A percentile compares a stretch with the other conserved stretches of the same genome.
Evolutionary conservation across 345 rosid species (phyloP).

Genomic region (Clausena lansium): DNA sequence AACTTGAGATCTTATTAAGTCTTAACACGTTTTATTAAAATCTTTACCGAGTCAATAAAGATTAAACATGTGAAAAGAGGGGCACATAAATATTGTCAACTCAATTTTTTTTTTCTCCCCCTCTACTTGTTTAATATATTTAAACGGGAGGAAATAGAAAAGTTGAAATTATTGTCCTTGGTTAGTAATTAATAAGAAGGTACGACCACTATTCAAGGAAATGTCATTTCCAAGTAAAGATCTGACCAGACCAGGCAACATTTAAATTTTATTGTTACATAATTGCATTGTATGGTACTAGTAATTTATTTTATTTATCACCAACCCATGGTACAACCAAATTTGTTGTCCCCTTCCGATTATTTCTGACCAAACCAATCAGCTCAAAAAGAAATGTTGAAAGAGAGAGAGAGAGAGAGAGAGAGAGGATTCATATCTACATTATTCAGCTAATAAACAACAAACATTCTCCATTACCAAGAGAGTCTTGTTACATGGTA

Average conservation of each 20-base stretch:
- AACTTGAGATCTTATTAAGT: not conserved
- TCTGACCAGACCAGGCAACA: not conserved
- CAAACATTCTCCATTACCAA: too few relatives aligned
- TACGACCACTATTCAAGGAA: slow-evolving; percentile 3
- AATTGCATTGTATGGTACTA: not conserved
- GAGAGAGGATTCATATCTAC: too few relatives aligned
- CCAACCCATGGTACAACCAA: not conserved
- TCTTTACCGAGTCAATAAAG: not conserved
- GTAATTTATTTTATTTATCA: not conserved
- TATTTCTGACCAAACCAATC: not conserved
- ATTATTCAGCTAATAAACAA: not conserved
- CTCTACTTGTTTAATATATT: too few relatives aligned
- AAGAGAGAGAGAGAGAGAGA: not conserved
- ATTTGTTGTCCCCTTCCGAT: not conserved
- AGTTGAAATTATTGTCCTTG: not conserved
- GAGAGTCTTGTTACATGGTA: too few relatives aligned
- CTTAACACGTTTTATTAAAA: not conserved
- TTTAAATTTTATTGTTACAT: not conserved
- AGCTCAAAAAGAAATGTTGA: not conserved
- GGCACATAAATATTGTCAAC: too few relatives aligned
- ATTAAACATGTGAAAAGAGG: too few relatives aligned
- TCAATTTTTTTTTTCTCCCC: too few relatives aligned
- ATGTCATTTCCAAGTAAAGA: slow-evolving; percentile 10
- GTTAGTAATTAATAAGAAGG: not conserved
- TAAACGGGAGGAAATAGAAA: not conserved